phyloP scores from a whole-genome alignment of 139 green algal genomes.

The Haematococcus sp. region DNA sequence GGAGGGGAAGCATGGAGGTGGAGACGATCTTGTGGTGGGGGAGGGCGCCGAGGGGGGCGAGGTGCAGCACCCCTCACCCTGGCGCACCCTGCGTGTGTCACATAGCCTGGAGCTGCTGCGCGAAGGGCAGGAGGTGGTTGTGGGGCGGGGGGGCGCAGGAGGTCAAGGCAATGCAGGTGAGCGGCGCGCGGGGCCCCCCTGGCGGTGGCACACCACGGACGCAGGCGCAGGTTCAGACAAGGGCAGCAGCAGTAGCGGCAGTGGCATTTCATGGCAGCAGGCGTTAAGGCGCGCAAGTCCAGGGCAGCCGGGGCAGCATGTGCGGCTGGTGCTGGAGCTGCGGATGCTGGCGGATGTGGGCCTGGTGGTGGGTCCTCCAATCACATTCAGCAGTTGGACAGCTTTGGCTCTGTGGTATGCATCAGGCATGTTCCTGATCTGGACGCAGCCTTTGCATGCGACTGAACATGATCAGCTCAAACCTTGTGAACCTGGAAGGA shows the following conservation, averaged over 20 bases:
- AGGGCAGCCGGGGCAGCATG: not conserved
- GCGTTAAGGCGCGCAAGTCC: not conserved
- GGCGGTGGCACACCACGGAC: no score
- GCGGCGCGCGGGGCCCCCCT: not conserved
- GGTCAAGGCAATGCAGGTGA: not conserved
- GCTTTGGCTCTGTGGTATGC: no score
- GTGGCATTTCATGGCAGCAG: no score
- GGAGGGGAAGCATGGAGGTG: not conserved
- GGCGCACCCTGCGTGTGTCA: not conserved
- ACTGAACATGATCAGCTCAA: no score
- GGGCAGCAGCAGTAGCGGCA: no score
- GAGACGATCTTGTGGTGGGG: not conserved
- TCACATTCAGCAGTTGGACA: no score
- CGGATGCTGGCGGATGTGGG: slow-evolving; percentile 56
- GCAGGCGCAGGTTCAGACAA: no score
- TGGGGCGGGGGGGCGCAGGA: not conserved
- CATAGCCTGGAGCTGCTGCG: slow-evolving; percentile 1
- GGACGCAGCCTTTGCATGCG: no score
- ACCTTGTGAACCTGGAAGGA: no score
- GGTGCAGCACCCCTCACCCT: not conserved
- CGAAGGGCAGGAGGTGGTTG: not conserved
- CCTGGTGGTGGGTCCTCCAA: slow-evolving; percentile 43
- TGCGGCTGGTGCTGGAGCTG: slow-evolving; percentile 42
- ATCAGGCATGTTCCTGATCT: no score
- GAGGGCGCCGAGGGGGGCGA: not conserved